phyloP scores from a whole-genome alignment of 768 basidiomycete genomes.

The Xerocomellus chrysenteron region DNA sequence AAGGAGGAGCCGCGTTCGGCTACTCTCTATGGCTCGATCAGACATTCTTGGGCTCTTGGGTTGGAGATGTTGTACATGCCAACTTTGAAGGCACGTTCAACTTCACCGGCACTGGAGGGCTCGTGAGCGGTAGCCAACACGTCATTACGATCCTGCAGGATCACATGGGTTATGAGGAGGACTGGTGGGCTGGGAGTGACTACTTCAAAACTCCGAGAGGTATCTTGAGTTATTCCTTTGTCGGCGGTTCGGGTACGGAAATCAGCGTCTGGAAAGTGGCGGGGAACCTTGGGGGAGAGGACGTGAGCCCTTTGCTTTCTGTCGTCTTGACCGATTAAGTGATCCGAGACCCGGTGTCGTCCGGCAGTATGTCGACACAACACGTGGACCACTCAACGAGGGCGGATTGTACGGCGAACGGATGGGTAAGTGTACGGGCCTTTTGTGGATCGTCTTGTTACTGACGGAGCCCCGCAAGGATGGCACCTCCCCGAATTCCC shows the following conservation, averaged over 20 bases:
- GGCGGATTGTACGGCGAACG: conserved; percentile 59
- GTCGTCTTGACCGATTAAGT: background rate
- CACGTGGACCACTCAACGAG: conserved; percentile 58
- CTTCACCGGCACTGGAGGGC: background rate
- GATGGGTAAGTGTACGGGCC: conserved; percentile 29
- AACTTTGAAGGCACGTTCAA: conserved; percentile 18
- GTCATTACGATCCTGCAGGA: conserved; percentile 53
- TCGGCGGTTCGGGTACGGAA: conserved; percentile 39
- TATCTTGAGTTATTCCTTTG: conserved; percentile 46
- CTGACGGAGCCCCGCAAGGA: conserved; percentile 22
- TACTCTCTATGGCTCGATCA: conserved; percentile 51
- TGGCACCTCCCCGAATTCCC: conserved; percentile 62
- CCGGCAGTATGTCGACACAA: conserved; percentile 44
- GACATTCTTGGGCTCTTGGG: conserved; percentile 45
- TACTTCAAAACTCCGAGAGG: conserved; percentile 49
- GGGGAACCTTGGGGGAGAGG: conserved; percentile 50
- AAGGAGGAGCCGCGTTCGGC: conserved; percentile 48
- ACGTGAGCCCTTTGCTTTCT: conserved; percentile 27
- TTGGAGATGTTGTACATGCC: conserved; percentile 15
- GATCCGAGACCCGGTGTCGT: background rate
- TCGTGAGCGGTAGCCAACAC: conserved; percentile 33
- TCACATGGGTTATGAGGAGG: conserved; percentile 53
- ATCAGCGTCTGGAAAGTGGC: conserved; percentile 48
- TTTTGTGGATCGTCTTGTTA: background rate
- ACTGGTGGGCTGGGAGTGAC: conserved; percentile 43